Percentiles rank a stretch among this genome's conserved stretches.
Evolutionary conservation across 2,329 filamentous ascomycete genomes (phyloP).

Genomic region (Nigrospora osmanthi): DNA sequence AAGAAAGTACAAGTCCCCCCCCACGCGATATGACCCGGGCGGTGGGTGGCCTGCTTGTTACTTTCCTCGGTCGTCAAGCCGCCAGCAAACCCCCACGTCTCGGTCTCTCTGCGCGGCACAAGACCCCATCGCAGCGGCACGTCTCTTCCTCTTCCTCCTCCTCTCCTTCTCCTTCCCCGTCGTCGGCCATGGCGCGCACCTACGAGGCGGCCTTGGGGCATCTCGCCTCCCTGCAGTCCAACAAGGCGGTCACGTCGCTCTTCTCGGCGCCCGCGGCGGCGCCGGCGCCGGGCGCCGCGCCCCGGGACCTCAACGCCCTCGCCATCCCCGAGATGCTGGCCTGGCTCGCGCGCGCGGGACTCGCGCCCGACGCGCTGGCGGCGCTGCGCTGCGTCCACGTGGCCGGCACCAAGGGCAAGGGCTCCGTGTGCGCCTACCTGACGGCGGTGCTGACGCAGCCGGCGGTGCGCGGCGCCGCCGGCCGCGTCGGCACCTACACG

Average conservation of each 20-base stretch:
- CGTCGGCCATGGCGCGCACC: conserved; percentile 18
- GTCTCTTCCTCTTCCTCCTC: no score
- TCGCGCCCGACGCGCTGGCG: conserved; percentile 43
- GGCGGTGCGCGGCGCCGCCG: conserved; percentile 17
- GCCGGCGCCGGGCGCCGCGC: not conserved
- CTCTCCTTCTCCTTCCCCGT: not conserved
- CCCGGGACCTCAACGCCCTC: conserved; percentile 53
- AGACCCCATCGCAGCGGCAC: no score
- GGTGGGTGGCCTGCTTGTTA: no score
- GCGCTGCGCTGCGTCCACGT: conserved; percentile 62
- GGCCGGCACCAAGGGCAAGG: conserved; percentile 91
- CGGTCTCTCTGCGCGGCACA: no score
- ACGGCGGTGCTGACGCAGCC: conserved; percentile 62
- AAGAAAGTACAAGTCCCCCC: no score
- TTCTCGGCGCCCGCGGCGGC: conserved; percentile 38
- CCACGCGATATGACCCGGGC: no score
- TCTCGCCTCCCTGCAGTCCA: conserved; percentile 72
- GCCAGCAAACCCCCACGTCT: no score
- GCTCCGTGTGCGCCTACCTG: conserved; percentile 77
- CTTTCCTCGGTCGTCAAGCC: no score
- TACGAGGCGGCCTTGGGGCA: conserved; percentile 64
- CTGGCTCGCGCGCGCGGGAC: conserved; percentile 70
- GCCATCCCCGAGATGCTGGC: conserved; percentile 77
- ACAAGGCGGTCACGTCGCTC: conserved; percentile 55
- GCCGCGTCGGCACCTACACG: conserved; percentile 67